Evolutionary conservation across 1,284 basidiomycete species (phyloP), one percentile per base, ranked within the genome.

Genomic region (Rhodofomes roseus): DNA sequence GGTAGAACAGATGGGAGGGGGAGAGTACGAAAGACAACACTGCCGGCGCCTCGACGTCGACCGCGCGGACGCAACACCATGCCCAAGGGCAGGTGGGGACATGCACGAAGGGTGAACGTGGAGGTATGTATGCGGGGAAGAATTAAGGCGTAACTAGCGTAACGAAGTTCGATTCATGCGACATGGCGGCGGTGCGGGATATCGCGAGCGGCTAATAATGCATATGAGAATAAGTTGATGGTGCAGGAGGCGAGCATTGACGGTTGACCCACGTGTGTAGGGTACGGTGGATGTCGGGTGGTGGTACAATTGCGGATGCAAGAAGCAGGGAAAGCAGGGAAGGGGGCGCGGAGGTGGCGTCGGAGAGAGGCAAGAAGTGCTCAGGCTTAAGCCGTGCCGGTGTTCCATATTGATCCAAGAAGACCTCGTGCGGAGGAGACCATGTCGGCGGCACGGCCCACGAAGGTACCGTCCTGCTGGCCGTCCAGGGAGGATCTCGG

Each of bases 391-490:
- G 61, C 43, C 27, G 65, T 37, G 53, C 51, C 64, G 16, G 67
- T 60, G 59, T 66, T 70, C 73, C 72, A 74, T 60, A 75, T 85
- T 48, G 85, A 74, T 31, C 85, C 85, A 36, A 89, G 68, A 65
- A 83, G 85, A 23, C 85, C 83, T 7, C 87, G 81, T 11, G 87
- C 86, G 62, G 77, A 82, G 41, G 81, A 83, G 61, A 89, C 83
- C 31, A 89, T 86, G 55, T 85, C 86, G n/a, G 83, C 85, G 16
- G 87, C 87, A 64, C 86, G 84, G 44, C 80, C 81, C n/a, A 87
- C 84, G 20, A 89, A 79, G 29, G 81, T 81, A 18, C 71, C 57
- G 51, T 65, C 65, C 60, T 73, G 72, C 39, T 69, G 41, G 39
- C 60, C 60, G 34, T 66, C 66, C 43, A 31, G 55, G 50, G 74